Conservation (phyloP, 2,329 filamentous ascomycete genomes). For the Microascus cirrosus region DNA sequence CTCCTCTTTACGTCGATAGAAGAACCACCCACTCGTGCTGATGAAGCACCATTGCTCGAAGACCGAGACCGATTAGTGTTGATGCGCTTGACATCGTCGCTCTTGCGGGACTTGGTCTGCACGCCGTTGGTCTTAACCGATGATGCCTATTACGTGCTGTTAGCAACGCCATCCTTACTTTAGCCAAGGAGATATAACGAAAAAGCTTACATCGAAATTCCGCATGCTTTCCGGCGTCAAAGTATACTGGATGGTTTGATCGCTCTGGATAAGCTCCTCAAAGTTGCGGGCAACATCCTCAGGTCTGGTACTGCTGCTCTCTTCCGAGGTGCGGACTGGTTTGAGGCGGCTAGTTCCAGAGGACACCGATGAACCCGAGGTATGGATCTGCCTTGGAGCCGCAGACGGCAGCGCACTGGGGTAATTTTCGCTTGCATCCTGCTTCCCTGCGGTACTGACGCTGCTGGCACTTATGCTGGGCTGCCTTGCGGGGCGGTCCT, state of each 20-base stretch:
- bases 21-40: conserved; percentile 16
- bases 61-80: conserved; percentile 32
- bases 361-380: conserved; percentile 39
- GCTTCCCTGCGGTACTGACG: conserved; percentile 13
- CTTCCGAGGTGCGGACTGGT: conserved; percentile 46
- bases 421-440: not conserved
- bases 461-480: conserved; percentile 11
- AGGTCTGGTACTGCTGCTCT: conserved; percentile 31
- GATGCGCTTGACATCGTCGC: conserved; percentile 28
- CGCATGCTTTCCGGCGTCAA: conserved; percentile 72
- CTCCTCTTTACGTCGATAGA: not conserved
- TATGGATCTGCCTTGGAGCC: conserved; percentile 25
- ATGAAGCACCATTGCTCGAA: conserved; percentile 29
- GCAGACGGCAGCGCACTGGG: not conserved
- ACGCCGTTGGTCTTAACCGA: not conserved
- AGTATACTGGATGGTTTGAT: conserved; percentile 74
- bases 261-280: conserved; percentile 70
- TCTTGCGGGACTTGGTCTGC: conserved; percentile 27
- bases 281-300: conserved; percentile 58
- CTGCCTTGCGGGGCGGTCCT: not conserved
- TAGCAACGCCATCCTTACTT: conserved; percentile 11
- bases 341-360: conserved; percentile 39
- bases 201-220: conserved; percentile 53
- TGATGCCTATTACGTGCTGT: not conserved
- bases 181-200: not conserved